Base-by-base conservation (phyloP, 345 rosid genomes). In the Laguncularia racemosa region DNA sequence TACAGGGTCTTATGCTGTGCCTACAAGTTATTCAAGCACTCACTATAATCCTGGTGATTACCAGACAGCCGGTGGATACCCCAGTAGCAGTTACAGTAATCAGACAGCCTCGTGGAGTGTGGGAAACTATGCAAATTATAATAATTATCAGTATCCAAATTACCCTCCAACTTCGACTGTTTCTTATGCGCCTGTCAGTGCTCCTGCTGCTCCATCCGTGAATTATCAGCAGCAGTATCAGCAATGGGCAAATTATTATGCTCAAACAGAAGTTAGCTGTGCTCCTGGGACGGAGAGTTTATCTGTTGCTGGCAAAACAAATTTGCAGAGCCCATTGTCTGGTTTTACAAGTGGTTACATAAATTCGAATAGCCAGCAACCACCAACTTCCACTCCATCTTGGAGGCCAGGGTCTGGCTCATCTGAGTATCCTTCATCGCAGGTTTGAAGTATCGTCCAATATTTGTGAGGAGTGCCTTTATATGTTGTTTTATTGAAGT, bases 41-140 rank as follows among this genome's bases (percentile, higher is more conserved):
- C 88, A 95, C 81, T 82, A 88, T 90, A 83, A 81, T 88, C 89
- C 96, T 81, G 97, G 79, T 88, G 90, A 90, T 87, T 95, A 95
- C 83, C 99, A 95, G 97, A 90, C 91, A 66, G 70, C 95, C 79
- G 87, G 88, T 81, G 88, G 86, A 72, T 95, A 87, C 70, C 82
- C 85, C 57, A 90, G 81, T 65, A 77, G 79, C 66, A 72, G 79
- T 57, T 88, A 88, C 77, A 72, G 73, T 80, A 81, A 72, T 73
- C 96, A 86, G 72, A 66, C 84, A 20, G 63, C 84, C 52, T 55
- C 75, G 44, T 84, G 82, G 82, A 87, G 73, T 64, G 92, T 77
- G 55, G 80, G 88, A 55, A 85, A 63, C 68, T 85, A 89, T 67
- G 71, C 84, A 43, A 82, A 74, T 63, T 82, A 87, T 70, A 57